These are phyloP conservation scores for Crucihimalaya himalaica DNA, from an alignment of 345 rosid genomes.

Conservation along the genomic window DNA sequence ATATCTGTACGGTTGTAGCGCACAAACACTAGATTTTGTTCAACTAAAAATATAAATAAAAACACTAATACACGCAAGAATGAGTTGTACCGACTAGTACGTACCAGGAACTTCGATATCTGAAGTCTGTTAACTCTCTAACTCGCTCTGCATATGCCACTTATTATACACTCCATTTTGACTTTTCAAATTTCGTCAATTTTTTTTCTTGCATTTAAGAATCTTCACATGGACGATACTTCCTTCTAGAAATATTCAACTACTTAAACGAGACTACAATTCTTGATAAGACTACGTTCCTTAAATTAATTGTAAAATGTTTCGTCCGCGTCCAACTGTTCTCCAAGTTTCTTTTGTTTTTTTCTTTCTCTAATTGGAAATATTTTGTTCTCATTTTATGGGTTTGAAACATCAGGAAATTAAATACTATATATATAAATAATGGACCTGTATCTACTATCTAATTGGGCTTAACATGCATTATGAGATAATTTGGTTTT, in stretches of 20 bases:
- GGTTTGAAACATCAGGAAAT: background rate
- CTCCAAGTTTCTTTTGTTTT: too few species aligned
- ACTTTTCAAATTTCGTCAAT: slow-evolving; percentile 13
- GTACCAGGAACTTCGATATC: slow-evolving; percentile 1
- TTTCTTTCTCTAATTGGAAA: too few species aligned
- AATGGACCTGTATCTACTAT: background rate
- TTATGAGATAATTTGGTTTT: background rate
- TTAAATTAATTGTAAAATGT: too few species aligned
- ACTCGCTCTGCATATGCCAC: slow-evolving; percentile 18
- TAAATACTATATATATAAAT: too few species aligned
- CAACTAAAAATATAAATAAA: background rate
- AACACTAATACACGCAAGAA: slow-evolving; percentile 23
- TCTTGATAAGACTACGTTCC: too few species aligned
- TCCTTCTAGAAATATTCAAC: background rate
- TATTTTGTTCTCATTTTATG: background rate
- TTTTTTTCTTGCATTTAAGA: background rate
- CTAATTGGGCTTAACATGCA: background rate
- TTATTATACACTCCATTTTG: background rate
- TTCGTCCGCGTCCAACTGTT: too few species aligned
- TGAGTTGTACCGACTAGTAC: slow-evolving; percentile 30
- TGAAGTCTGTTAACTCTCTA: background rate
- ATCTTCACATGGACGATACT: slow-evolving; percentile 1
- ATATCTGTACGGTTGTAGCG: background rate
- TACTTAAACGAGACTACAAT: background rate
- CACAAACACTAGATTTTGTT: slow-evolving; percentile 18